Base-by-base conservation (phyloP, 441 rosid species). In the Bocquillonia castaneifolia region DNA sequence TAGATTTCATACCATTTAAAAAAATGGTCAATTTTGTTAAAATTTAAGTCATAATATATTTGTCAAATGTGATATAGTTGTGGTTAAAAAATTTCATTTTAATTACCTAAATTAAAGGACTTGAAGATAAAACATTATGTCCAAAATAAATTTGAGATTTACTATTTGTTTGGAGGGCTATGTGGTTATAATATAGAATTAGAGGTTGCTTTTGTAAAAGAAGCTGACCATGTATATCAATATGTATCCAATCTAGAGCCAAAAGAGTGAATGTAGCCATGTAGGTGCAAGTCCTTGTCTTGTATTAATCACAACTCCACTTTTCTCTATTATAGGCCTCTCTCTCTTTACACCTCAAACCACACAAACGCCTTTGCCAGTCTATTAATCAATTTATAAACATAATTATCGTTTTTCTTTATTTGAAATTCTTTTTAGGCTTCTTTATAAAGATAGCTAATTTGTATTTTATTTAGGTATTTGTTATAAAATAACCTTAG, bases 281-380 rank as follows among this genome's bases (percentile, higher is more conserved):
- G 65, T 68, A 67, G 79, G 84, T 75, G 73, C 37, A 54, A 23
- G 79, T 77, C 77, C 18, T 69, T 66, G 63, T 79, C 78, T 65
- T 55, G 48, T 66, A 39, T 42, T 71, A 32, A 61, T 75, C 75
- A 52, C 39, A 29, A 48, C 28, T 54, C 67, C 72, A 65, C 68
- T 53, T 74, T 67, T 68, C 64, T 40, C 64, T 39, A 55, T 31
- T 67, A 69, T 65, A 56, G 18, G 56, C 39, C 37, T 45, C 56
- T 61, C 37, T 45, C 56, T 61, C 71, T 77, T 77, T 74, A 72
- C 78, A 68, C 68, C 76, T 72, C 61, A 68, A 39, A 31, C 77
- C 25, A 69, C 44, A 45, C 3, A 42, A 65, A 52, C 28, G 15
- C n/a, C 44, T 40, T 53, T 32, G 32, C 10, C 23, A 53, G 18